Evolutionary conservation across 2,329 filamentous ascomycete genomes (phyloP), one percentile per base, ranked within the genome.

Genomic region (Alternaria conjuncta): DNA sequence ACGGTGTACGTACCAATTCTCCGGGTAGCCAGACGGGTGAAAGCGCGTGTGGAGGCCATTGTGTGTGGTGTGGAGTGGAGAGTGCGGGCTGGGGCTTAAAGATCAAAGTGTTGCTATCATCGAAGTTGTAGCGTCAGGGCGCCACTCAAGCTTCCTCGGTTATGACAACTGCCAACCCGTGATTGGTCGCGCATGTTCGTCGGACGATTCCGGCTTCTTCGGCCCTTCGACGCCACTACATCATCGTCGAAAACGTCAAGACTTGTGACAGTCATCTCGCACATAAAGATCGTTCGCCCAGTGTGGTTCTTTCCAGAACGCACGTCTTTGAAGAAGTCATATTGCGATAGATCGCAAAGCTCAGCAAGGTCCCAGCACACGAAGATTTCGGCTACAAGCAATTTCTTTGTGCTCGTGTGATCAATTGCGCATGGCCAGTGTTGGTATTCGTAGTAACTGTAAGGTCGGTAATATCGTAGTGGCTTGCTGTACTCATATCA

Each of bases 41-140:
- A 69, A 60, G 77, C 71, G 74, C 79, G 78, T 65, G 77, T 74
- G 66, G 75, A 75, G 57, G 78, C 78, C 79, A 81, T 81, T 67
- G 72, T 72, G 74, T 60, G 53, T 46, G 57, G 63, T 69, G 63
- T 70, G 65, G 67, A 72, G 72, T 70, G 70, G 70, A 73, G 69
- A 69, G 67, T 69, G 66, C 65, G 68, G 66, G 68, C 70, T 69
- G 70, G 36, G 64, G 47, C 55, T 65, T 46, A 55, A 59, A 65
- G 46, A 51, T 70, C 68, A 70, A 66, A 58, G 64, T 71, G 69
- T 65, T 68, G 71, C 64, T 68, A 61, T 72, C 72, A 73, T 73
- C 58, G 67, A 74, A 69, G 67, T 60, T 67, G 54, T 41, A 65
- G 49, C 59, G 60, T 13, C 41, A 60, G 51, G 46, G 60, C 55